Conservation (phyloP, 2,329 filamentous ascomycete species). For the Huntiella abstrusa region DNA sequence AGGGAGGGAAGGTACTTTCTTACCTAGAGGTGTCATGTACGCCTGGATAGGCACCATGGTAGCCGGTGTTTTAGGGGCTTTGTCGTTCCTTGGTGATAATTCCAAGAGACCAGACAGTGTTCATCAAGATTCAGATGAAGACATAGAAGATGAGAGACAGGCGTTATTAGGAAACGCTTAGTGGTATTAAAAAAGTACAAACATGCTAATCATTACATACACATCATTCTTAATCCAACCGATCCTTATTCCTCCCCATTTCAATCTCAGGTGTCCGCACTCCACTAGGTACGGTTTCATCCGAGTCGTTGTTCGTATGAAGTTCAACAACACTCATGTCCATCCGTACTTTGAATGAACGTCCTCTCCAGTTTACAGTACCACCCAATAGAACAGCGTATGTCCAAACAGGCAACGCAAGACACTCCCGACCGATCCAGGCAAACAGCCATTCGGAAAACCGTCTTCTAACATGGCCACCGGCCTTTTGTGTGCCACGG, state of each 20-base stretch:
- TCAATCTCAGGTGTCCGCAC: constrained; percentile 12
- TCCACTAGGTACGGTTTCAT: constrained; percentile 1
- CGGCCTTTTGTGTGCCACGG: constrained; percentile 21
- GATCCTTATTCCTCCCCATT: constrained; percentile 10
- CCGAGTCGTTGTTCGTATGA: constrained; percentile 10
- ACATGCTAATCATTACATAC: neutral
- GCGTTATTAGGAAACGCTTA: neutral
- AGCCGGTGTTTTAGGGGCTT: no score
- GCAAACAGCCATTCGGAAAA: constrained; percentile 58
- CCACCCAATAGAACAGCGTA: constrained; percentile 80
- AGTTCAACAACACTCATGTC: constrained; percentile 58
- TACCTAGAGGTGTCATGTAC: constrained; percentile 15
- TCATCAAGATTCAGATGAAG: neutral
- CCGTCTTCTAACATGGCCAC: constrained; percentile 28
- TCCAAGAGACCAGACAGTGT: no score
- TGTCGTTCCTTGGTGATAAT: no score
- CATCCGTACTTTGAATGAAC: constrained; percentile 59
- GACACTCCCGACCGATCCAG: constrained; percentile 66
- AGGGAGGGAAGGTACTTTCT: constrained; percentile 18
- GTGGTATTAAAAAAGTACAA: constrained; percentile 6
- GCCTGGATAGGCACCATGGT: neutral
- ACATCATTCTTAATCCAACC: constrained; percentile 8
- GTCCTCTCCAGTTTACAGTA: constrained; percentile 74
- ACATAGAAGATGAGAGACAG: neutral
- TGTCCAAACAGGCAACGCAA: constrained; percentile 78